Evolutionary conservation across 306 rosid genomes (phyloP).

Genomic region (Vigna radiata): DNA sequence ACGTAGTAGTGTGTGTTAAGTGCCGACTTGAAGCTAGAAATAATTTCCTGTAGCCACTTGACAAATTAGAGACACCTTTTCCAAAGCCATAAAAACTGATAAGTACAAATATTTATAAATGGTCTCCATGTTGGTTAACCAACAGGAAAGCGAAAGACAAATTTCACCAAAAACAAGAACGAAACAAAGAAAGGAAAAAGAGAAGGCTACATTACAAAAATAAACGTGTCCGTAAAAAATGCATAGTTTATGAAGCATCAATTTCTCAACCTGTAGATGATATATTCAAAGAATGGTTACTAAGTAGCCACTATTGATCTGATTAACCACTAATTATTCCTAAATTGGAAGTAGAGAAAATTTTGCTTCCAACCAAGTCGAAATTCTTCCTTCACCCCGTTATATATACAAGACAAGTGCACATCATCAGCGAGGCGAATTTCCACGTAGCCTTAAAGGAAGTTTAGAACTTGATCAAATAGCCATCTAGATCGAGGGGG

Average conservation of each 20-base stretch:
- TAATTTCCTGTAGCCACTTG: too few relatives aligned
- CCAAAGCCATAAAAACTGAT: too few relatives aligned
- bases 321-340: constrained; percentile 39
- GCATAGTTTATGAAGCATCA: constrained; percentile 28
- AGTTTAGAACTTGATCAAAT: constrained; percentile 8
- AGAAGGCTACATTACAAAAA: background rate
- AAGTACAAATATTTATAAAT: too few relatives aligned
- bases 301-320: constrained; percentile 35
- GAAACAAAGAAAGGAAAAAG: background rate
- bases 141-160: constrained; percentile 5
- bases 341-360: constrained; percentile 17
- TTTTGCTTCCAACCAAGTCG: constrained; percentile 21
- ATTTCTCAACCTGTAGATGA: constrained; percentile 36
- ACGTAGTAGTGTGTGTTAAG: too few relatives aligned
- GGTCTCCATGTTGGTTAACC: constrained; percentile 27
- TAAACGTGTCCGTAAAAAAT: background rate
- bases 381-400: constrained; percentile 29
- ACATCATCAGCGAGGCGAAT: constrained; percentile 11
- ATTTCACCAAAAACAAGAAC: constrained; percentile 7
- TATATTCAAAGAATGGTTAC: constrained; percentile 32
- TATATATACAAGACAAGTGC: background rate
- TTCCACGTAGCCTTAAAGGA: constrained; percentile 13
- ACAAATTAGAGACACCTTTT: too few relatives aligned
- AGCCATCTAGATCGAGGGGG: constrained; percentile 14
- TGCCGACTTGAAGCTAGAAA: too few relatives aligned